Evolutionary conservation across 352 stramenopile genomes (phyloP), one percentile per base, ranked within the genome.

Genomic region (Globisporangium parvum): DNA sequence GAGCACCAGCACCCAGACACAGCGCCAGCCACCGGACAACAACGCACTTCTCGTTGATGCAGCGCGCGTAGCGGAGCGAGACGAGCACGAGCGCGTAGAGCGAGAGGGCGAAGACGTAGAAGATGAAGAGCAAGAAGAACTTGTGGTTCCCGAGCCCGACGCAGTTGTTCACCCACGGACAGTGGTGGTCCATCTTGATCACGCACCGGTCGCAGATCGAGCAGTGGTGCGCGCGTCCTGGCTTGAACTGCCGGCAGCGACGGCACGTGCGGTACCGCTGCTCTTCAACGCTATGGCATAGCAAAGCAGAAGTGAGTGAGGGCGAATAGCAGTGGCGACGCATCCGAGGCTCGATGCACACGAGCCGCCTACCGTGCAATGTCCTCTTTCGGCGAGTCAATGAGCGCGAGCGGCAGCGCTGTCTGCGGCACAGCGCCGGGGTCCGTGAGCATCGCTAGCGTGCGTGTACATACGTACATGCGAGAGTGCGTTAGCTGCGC

Each of bases 141-240:
- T 99, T 99, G 90, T 99, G 96, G 80, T 99, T 99, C 55, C 95
- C 95, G 62, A 99, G 88, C 10, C 96, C 97, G 53, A 99, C 96
- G 71, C 96, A 99, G 83, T 99, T 99, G 80, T 99, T 99, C 40
- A 99, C 91, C 96, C 96, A 99, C 24, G 96, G 96, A 71, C 96
- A 98, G 70, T 99, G 95, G 90, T 99, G 97, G 68, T 99, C 97
- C 96, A 99, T 99, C 75, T 98, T 98, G 57, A 98, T 91, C 53
- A 98, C 91, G 58, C 95, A 98, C 57, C 93, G 76, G 63, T 96
- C 80, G 74, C 94, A 98, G 60, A 98, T 96, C 51, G 87, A 97
- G 77, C 96, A 98, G 72, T 98, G 95, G 79, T 98, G 96, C 15
- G 96, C 96, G 59, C 96, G 85, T 28, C 81, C 81, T 15, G 96